Evolutionary conservation across 2,329 filamentous ascomycete genomes (phyloP).

Genomic region (Alternaria sp.): DNA sequence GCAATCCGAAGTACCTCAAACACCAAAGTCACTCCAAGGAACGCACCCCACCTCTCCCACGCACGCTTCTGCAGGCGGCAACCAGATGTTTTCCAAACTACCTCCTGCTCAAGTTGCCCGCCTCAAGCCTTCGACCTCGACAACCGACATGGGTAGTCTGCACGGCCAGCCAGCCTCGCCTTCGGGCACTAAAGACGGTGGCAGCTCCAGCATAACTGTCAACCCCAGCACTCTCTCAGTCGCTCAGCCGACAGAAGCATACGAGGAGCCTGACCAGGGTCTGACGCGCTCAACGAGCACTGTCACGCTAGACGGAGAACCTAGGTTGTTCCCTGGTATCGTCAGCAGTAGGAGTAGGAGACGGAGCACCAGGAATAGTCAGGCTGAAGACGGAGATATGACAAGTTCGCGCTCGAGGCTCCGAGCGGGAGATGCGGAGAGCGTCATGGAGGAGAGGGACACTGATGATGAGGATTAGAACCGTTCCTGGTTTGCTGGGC

Average conservation of each 20-base stretch:
- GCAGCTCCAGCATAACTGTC: conserved; percentile 40
- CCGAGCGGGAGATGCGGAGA: conserved; percentile 11
- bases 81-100: conserved; percentile 37
- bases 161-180: conserved; percentile 38
- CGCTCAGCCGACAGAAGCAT: conserved; percentile 34
- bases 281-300: conserved; percentile 37
- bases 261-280: conserved; percentile 28
- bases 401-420: conserved; percentile 17
- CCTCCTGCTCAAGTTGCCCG: conserved; percentile 52
- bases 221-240: conserved; percentile 32
- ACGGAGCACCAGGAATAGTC: conserved; percentile 40
- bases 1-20: conserved; percentile 41
- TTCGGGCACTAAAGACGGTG: conserved; percentile 28
- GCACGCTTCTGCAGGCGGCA: conserved; percentile 51
- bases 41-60: conserved; percentile 51
- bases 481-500: not conserved
- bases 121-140: conserved; percentile 36
- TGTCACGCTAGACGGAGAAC: conserved; percentile 63
- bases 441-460: conserved; percentile 20
- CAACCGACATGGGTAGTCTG: conserved; percentile 26
- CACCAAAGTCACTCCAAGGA: conserved; percentile 41
- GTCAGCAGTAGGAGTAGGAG: conserved; percentile 59
- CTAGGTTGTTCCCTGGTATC: conserved; percentile 76
- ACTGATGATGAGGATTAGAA: conserved; percentile 22
- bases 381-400: conserved; percentile 30